These are phyloP conservation scores for Vitis hybrid DNA, from an alignment of 177 flowering plant genomes.

Conservation along the genomic window DNA sequence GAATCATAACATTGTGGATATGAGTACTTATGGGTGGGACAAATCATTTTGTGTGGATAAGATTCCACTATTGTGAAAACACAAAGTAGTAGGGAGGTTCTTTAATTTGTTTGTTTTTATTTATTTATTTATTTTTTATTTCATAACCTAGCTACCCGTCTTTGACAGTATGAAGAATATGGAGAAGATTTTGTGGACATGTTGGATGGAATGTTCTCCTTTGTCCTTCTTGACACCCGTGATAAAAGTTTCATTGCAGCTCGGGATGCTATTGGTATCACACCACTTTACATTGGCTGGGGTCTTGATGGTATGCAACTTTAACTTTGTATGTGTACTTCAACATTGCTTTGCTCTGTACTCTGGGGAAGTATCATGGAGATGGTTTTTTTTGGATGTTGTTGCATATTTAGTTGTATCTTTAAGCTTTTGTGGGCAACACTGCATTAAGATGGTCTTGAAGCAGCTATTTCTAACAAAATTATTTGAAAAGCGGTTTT, in stretches of 20 bases:
- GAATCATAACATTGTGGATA: neutral
- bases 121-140: too few relatives aligned
- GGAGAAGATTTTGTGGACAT: conserved; percentile 85
- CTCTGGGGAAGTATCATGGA: too few relatives aligned
- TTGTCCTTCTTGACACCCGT: conserved; percentile 66
- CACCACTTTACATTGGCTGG: conserved; percentile 65
- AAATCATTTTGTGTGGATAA: neutral
- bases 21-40: neutral
- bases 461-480: too few relatives aligned
- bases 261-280: conserved; percentile 68
- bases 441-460: too few relatives aligned
- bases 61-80: neutral
- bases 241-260: conserved; percentile 71
- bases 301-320: conserved; percentile 61
- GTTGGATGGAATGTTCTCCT: conserved; percentile 96
- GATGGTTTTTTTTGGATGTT: too few relatives aligned
- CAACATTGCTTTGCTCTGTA: too few relatives aligned
- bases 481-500: too few relatives aligned
- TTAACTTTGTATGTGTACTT: too few relatives aligned
- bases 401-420: too few relatives aligned
- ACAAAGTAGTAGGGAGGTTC: neutral
- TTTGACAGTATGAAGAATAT: conserved; percentile 78
- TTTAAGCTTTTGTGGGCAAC: too few relatives aligned
- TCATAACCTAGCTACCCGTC: neutral
- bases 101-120: neutral